Evolutionary conservation across 768 basidiomycete species (phyloP).

Genomic region (Albatrellus ellisii): DNA sequence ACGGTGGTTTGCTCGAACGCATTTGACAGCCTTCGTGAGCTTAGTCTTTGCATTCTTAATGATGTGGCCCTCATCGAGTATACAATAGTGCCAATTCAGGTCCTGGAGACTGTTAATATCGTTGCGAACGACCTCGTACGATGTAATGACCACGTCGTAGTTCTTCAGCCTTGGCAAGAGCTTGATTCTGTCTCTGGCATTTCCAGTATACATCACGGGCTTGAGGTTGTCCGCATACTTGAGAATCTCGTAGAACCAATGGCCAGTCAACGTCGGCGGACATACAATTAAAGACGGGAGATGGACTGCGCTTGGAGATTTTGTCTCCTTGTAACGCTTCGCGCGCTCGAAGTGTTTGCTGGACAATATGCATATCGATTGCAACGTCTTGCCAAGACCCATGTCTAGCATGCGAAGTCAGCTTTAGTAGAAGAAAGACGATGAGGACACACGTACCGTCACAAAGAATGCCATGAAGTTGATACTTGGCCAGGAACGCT

Average conservation of each 20-base stretch:
- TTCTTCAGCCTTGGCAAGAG: slow-evolving; percentile 50
- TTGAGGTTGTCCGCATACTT: slow-evolving; percentile 82
- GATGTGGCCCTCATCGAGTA: slow-evolving; percentile 95
- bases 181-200: slow-evolving; percentile 63
- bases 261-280: slow-evolving; percentile 94
- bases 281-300: slow-evolving; percentile 92
- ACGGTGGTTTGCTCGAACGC: slow-evolving; percentile 80
- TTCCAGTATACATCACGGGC: slow-evolving; percentile 83
- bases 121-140: slow-evolving; percentile 95
- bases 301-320: slow-evolving; percentile 67
- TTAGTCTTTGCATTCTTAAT: slow-evolving; percentile 99
- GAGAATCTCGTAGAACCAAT: slow-evolving; percentile 97
- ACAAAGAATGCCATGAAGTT: slow-evolving; percentile 93
- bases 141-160: slow-evolving; percentile 90
- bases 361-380: slow-evolving; percentile 93
- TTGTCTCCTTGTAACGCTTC: slow-evolving; percentile 47
- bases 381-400: slow-evolving; percentile 96
- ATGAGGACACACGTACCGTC: slow-evolving; percentile 57
- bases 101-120: slow-evolving; percentile 68
- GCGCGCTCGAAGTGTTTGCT: slow-evolving; percentile 87
- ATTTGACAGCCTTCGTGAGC: slow-evolving; percentile 91
- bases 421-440: too few species aligned
- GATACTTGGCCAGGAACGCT: slow-evolving; percentile 95
- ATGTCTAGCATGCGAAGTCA: too few species aligned
- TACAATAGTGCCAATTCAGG: slow-evolving; percentile 86